Percentiles rank a stretch among this genome's conserved stretches.
These are phyloP conservation scores for Deuterostichococcus epilithicus DNA, from an alignment of 139 green algal species.

Conservation along the genomic window DNA sequence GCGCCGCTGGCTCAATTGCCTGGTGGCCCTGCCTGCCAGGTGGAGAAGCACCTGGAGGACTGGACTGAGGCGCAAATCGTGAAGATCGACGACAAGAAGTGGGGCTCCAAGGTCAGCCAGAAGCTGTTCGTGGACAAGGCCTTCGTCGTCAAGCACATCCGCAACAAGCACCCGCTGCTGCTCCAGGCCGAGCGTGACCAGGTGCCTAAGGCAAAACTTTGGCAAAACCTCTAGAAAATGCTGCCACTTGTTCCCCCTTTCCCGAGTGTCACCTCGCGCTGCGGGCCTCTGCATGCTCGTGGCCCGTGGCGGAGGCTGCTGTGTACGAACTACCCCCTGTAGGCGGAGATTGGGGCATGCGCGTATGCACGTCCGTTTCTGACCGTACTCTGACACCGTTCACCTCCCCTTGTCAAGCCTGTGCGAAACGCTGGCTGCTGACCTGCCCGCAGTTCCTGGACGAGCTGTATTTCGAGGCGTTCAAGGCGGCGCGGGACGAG, in stretches of 20 bases:
- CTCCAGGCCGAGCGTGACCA: constrained; percentile 52
- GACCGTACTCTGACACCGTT: too few relatives aligned
- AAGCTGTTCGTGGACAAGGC: constrained; percentile 84
- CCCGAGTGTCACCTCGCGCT: too few relatives aligned
- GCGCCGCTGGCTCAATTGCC: too few relatives aligned
- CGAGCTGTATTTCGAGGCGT: constrained; percentile 36
- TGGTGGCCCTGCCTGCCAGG: too few relatives aligned
- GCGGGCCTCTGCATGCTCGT: too few relatives aligned
- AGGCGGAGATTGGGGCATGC: too few relatives aligned
- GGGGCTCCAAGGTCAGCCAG: constrained; percentile 74
- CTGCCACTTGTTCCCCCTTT: background rate
- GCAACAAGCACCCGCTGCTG: constrained; percentile 72
- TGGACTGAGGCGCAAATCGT: constrained; percentile 73
- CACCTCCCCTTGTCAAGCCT: too few relatives aligned
- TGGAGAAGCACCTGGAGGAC: constrained; percentile 49
- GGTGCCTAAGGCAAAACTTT: constrained; percentile 5
- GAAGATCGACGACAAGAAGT: constrained; percentile 77
- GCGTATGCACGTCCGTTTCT: too few relatives aligned
- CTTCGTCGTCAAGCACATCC: constrained; percentile 91
- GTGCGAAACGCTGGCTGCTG: too few relatives aligned
- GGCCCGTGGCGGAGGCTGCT: too few relatives aligned
- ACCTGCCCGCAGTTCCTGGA: constrained; percentile 15
- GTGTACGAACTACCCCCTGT: too few relatives aligned
- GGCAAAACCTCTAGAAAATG: background rate
- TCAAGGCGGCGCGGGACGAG: constrained; percentile 10